Evolutionary conservation across 495 filamentous ascomycete species (phyloP).

Genomic region (Penicillium cosmopolitanum): DNA sequence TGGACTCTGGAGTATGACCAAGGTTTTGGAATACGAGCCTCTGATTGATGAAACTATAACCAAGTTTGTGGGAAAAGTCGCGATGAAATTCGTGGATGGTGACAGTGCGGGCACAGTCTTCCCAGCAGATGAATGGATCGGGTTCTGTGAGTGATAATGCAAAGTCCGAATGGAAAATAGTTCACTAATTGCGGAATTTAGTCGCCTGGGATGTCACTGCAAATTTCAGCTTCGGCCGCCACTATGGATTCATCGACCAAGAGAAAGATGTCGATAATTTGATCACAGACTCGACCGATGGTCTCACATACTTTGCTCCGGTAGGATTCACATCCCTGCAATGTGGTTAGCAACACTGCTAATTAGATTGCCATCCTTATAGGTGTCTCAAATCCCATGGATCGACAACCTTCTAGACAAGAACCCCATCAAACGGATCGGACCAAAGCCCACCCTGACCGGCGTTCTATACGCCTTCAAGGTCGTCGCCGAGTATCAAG

Average conservation of each 20-base stretch:
- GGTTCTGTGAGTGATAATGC: conserved; percentile 35
- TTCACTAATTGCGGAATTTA: conserved; percentile 1
- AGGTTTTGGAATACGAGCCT: conserved; percentile 33
- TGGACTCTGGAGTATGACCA: conserved; percentile 44
- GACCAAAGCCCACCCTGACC: conserved; percentile 29
- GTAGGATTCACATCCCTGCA: conserved; percentile 12
- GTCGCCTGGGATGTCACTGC: conserved; percentile 51
- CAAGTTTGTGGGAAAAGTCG: conserved; percentile 29
- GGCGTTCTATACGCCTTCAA: conserved; percentile 29
- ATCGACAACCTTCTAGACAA: conserved; percentile 52
- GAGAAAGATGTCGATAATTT: conserved; percentile 41
- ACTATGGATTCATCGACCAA: conserved; percentile 46
- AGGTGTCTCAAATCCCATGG: conserved; percentile 51
- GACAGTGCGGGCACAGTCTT: conserved; percentile 26
- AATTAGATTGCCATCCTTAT: background rate
- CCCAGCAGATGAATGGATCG: conserved; percentile 45
- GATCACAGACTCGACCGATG: conserved; percentile 27
- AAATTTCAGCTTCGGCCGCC: conserved; percentile 41
- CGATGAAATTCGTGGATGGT: conserved; percentile 23
- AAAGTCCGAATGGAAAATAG: background rate
- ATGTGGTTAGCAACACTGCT: background rate
- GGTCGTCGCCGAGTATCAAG: conserved; percentile 27
- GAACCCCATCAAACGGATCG: conserved; percentile 44
- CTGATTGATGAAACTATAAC: conserved; percentile 32
- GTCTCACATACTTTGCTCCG: conserved; percentile 27